Evolutionary conservation across 139 green algal genomes (phyloP), one percentile per base, ranked within the genome.

Genomic region (Chlorella sorokiniana): DNA sequence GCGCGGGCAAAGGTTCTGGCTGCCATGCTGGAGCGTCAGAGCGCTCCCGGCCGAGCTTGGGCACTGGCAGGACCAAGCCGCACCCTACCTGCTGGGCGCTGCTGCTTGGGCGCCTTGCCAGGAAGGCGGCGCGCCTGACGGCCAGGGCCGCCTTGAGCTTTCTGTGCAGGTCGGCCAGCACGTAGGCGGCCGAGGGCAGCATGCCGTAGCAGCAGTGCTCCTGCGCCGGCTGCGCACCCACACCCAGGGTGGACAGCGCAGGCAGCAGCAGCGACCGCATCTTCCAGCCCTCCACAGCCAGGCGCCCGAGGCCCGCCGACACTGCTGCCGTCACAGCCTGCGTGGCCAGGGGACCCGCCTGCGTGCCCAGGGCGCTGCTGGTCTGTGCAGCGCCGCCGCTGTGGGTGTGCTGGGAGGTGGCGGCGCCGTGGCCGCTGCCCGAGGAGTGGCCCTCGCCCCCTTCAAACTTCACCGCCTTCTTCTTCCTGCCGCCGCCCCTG

Each of bases 91-190:
- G 73, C 25, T 1, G 71, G 56, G 71, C 69, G 64, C 45, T 45
- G 62, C 77, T 67, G 51, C 40, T 61, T 56, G 54, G 38, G 3
- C 22, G 38, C 33, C 3, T 35, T 59, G 14, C 48, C 41, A 18
- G 23, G 31, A 33, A 75, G 72, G 31, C 14, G n/a, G 27, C 29
- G 16, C 16, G 31, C 59, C 40, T 70, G 41, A 18, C 20, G 1
- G 52, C n/a, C 54, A 77, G 42, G 38, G 41, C 81, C 31, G 41
- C 29, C 51, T 77, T 72, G 25, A 78, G 56, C 81, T 79, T 85
- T 52, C 75, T 76, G 35, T 82, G 77, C 65, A 86, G 65, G 65
- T 86, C 81, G 14, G 81, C 74, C 41, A 86, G 51, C 29, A 86
- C 16, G 67, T 86, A 86, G 59, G 69, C 81, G 8, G 71, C 81